Percentiles rank a stretch among this genome's conserved stretches.
These are phyloP conservation scores for Eucalyptus regnans DNA, from an alignment of 345 rosid species.

Conservation along the genomic window DNA sequence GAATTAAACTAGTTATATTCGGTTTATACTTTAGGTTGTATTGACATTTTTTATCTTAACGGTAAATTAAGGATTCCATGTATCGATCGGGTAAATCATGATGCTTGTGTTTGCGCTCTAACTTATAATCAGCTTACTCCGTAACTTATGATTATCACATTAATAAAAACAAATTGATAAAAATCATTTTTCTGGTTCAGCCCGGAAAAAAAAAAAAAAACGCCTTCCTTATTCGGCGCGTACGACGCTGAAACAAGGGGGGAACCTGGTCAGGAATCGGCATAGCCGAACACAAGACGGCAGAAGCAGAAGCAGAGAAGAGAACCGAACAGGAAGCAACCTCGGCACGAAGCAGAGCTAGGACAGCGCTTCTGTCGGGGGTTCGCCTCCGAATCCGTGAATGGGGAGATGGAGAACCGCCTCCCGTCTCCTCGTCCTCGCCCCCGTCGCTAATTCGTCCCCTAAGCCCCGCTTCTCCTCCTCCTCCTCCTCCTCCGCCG, in stretches of 20 bases:
- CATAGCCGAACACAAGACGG: background rate
- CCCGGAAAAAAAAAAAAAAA: background rate
- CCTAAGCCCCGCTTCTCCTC: background rate
- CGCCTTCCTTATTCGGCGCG: background rate
- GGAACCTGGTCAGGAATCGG: background rate
- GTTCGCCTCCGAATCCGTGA: slow-evolving; percentile 6
- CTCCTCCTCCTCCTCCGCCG: background rate
- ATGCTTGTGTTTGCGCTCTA: background rate
- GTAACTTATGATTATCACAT: background rate
- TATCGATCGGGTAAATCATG: background rate
- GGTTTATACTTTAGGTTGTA: accelerated
- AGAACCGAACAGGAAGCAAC: background rate
- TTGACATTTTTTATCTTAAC: background rate
- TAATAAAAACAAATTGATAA: background rate
- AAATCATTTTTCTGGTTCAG: background rate
- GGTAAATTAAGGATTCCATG: background rate
- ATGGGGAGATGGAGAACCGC: slow-evolving; percentile 73
- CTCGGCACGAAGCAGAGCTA: background rate
- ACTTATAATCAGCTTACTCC: background rate
- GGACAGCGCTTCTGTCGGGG: background rate
- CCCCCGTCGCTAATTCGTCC: slow-evolving; percentile 1
- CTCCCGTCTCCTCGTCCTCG: slow-evolving; percentile 25
- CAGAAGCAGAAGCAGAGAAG: background rate
- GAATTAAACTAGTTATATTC: accelerated
- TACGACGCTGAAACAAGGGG: background rate